These are phyloP conservation scores for Claviceps quebecensis DNA, from an alignment of 2,329 filamentous ascomycete species.

Conservation along the genomic window DNA sequence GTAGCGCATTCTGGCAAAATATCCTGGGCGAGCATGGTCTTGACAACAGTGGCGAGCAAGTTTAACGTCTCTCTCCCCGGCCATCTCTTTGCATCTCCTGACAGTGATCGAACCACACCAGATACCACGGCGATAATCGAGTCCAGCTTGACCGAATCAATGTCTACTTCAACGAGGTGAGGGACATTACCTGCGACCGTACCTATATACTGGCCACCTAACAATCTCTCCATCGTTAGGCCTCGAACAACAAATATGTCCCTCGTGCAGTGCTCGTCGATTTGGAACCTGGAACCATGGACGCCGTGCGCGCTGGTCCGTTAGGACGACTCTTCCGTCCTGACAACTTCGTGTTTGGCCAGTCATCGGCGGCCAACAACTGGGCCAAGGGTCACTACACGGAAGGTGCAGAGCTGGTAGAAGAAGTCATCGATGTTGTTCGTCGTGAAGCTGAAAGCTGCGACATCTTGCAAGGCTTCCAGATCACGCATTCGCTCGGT, in stretches of 20 bases:
- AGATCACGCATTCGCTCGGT: conserved; percentile 99
- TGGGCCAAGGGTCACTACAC: conserved; percentile 99
- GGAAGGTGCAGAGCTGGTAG: conserved; percentile 95
- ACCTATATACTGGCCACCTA: neutral
- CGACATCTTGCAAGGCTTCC: conserved; percentile 98
- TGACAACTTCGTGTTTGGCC: conserved; percentile 99
- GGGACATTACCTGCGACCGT: conserved; percentile 8
- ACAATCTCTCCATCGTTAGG: conserved; percentile 33
- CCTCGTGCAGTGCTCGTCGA: conserved; percentile 98
- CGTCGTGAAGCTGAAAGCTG: conserved; percentile 96
- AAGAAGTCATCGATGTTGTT: conserved; percentile 94
- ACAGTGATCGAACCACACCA: neutral
- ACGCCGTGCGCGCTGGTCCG: conserved; percentile 92
- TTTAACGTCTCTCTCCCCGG: neutral
- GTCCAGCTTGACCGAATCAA: conserved; percentile 99
- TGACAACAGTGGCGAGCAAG: conserved; percentile 70
- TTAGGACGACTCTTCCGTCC: conserved; percentile 98
- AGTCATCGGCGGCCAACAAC: conserved; percentile 99
- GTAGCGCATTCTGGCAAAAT: conserved; percentile 97
- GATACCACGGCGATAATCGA: conserved; percentile 92
- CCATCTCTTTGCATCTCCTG: neutral
- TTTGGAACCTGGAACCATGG: conserved; percentile 98
- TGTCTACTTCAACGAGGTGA: conserved; percentile 84
- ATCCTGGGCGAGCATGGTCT: conserved; percentile 89
- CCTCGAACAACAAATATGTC: conserved; percentile 95